Evolutionary conservation across 1,139 yeast species (phyloP).

Genomic region (Zygoascus meyerae): DNA sequence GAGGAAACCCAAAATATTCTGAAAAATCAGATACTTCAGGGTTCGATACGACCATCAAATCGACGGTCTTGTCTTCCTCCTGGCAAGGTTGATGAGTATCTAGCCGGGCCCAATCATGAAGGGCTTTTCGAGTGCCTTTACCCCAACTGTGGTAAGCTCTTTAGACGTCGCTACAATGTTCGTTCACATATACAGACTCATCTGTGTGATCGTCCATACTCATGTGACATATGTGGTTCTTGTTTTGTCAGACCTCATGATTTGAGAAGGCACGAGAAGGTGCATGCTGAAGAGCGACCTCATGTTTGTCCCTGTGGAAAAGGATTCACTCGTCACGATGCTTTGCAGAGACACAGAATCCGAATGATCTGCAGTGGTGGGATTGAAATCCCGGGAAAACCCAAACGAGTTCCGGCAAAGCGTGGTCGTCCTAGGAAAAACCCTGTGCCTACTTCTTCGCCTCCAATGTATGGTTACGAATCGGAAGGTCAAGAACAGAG

Average conservation of each 20-base stretch:
- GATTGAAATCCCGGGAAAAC: conserved; percentile 37
- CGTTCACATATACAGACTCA: conserved; percentile 97
- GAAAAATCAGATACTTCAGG: conserved; percentile 26
- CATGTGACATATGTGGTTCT: conserved; percentile 53
- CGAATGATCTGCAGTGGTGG: conserved; percentile 79
- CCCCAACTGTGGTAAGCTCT: conserved; percentile 74
- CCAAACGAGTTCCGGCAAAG: conserved; percentile 28
- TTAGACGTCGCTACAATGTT: conserved; percentile 88
- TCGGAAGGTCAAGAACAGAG: conserved; percentile 20
- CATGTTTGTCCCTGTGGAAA: conserved; percentile 87
- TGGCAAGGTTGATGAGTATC: conserved; percentile 80
- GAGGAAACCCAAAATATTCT: conserved; percentile 31
- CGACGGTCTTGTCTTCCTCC: conserved; percentile 70
- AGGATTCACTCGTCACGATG: conserved; percentile 84
- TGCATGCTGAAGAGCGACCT: conserved; percentile 67
- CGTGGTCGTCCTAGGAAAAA: conserved; percentile 30
- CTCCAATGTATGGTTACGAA: conserved; percentile 14
- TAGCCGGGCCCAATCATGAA: conserved; percentile 72
- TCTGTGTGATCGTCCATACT: conserved; percentile 83
- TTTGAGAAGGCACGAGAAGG: conserved; percentile 80
- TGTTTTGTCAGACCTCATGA: conserved; percentile 89
- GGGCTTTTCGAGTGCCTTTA: conserved; percentile 63
- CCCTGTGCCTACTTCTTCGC: conserved; percentile 12
- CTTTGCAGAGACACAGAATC: conserved; percentile 72
- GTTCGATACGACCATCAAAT: conserved; percentile 24